phyloP scores from a whole-genome alignment of 2,329 filamentous ascomycete species.

The Apiospora marii region DNA sequence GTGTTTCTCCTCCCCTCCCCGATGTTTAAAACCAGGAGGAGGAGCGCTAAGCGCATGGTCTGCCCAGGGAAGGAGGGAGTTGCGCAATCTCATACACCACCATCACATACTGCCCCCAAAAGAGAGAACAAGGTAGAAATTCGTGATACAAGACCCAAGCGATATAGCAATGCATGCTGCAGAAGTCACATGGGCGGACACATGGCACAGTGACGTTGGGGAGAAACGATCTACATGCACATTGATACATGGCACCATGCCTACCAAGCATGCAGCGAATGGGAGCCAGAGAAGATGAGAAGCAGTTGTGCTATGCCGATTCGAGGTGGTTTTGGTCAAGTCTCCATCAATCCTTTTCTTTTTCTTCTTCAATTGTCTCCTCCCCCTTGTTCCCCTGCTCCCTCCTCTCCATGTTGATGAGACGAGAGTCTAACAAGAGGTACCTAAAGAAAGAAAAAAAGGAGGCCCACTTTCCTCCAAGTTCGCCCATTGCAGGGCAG shows the following conservation, averaged over 20 bases:
- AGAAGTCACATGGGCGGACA: background rate
- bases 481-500: background rate
- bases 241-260: background rate
- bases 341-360: constrained; percentile 5
- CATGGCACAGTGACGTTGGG: constrained; percentile 7
- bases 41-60: constrained; percentile 8
- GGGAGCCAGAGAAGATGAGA: background rate
- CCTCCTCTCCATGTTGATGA: constrained; percentile 13
- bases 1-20: background rate
- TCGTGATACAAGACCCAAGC: background rate
- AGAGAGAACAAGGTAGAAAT: background rate
- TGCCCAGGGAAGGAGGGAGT: background rate
- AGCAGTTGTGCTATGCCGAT: background rate
- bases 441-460: constrained; percentile 18
- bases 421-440: constrained; percentile 18
- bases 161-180: background rate
- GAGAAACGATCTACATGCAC: constrained; percentile 1
- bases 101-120: background rate
- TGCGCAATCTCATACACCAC: background rate
- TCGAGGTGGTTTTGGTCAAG: constrained; percentile 7
- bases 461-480: constrained; percentile 16
- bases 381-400: background rate
- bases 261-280: background rate
- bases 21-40: background rate
- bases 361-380: background rate